Evolutionary conservation across 371 early-diverging fungal species (phyloP).

Genomic region (Syncephalastrum contaminatum): DNA sequence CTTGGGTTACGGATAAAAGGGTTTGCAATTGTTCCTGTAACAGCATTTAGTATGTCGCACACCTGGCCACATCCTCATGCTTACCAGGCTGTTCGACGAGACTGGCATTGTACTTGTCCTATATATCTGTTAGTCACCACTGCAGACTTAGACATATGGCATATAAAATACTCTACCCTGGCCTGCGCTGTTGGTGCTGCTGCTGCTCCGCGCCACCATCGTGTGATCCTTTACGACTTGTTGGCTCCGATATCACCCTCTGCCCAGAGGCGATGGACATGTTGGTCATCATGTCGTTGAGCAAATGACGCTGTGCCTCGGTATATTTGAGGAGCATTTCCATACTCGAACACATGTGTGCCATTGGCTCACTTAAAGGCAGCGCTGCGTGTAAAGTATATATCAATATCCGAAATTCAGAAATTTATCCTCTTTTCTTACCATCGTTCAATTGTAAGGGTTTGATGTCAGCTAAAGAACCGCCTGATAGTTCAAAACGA

Average conservation of each 20-base stretch:
- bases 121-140: too few species aligned
- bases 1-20: conserved; percentile 36
- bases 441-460: conserved; percentile 7
- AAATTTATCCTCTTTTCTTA: not conserved
- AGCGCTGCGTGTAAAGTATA: not conserved
- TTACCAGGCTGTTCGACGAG: conserved; percentile 4
- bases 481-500: conserved; percentile 40
- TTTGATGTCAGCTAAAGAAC: conserved; percentile 32
- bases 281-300: conserved; percentile 29
- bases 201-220: conserved; percentile 1
- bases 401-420: too few species aligned
- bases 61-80: not conserved
- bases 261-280: conserved; percentile 9
- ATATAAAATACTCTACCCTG: too few species aligned
- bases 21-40: conserved; percentile 36
- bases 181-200: too few species aligned
- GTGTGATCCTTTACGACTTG: not conserved
- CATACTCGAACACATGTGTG: conserved; percentile 25
- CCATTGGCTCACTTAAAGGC: conserved; percentile 2
- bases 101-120: too few species aligned
- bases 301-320: conserved; percentile 29
- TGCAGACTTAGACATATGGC: too few species aligned
- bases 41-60: not conserved
- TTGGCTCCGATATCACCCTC: not conserved
- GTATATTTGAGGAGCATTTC: conserved; percentile 35